Percentiles rank a stretch among this genome's conserved stretches.
Conservation (phyloP, 2,329 filamentous ascomycete species). For the Verticillium klebahnii region DNA sequence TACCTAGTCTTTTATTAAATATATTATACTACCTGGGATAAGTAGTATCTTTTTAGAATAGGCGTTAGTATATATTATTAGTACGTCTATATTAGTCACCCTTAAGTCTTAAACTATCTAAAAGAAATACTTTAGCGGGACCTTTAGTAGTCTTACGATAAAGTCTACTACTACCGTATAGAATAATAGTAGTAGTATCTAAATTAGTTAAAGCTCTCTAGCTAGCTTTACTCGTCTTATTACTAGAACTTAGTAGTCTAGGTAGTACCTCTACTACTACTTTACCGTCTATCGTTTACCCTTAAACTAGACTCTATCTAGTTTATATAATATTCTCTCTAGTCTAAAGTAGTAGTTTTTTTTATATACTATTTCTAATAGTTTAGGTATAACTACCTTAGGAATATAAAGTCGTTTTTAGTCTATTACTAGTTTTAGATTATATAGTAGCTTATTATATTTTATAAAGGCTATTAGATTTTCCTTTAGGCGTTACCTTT, state of each 20-base stretch:
- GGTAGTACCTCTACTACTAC: too few relatives aligned
- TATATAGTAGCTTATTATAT: neutral
- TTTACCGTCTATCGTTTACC: too few relatives aligned
- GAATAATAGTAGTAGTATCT: too few relatives aligned
- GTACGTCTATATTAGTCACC: neutral
- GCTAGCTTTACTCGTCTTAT: too few relatives aligned
- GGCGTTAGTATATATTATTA: neutral
- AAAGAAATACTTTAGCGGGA: too few relatives aligned
- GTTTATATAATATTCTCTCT: too few relatives aligned
- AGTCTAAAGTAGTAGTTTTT: neutral
- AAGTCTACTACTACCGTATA: too few relatives aligned
- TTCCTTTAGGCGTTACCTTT: too few relatives aligned
- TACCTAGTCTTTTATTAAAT: neutral
- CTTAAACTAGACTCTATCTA: too few relatives aligned
- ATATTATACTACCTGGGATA: neutral
- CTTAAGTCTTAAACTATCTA: neutral
- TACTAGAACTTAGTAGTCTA: too few relatives aligned
- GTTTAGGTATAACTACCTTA: neutral
- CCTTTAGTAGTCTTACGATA: too few relatives aligned
- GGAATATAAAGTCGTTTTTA: neutral
- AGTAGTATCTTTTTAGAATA: neutral
- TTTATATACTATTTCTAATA: neutral
- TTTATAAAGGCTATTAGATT: neutral
- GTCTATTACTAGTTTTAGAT: neutral
- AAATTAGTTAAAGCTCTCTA: too few relatives aligned